These are phyloP conservation scores for Erucastrum elatum DNA, from an alignment of 345 rosid genomes.

Conservation along the genomic window DNA sequence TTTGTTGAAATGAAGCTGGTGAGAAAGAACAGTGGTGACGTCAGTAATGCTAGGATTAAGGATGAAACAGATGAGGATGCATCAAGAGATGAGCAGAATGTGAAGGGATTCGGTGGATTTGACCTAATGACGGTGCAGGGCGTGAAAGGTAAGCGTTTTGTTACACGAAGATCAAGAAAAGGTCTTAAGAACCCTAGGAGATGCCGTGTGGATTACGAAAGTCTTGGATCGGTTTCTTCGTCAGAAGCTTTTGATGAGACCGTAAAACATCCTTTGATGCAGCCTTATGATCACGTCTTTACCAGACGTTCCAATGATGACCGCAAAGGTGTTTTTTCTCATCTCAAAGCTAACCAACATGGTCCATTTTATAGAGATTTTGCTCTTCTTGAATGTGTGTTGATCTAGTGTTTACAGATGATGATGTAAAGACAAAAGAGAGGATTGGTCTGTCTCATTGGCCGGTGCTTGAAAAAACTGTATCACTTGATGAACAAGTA, in stretches of 20 bases:
- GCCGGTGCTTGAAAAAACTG: slow-evolving; percentile 34
- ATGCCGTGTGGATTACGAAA: slow-evolving; percentile 25
- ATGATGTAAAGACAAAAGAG: slow-evolving; percentile 36
- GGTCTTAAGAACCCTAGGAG: slow-evolving; percentile 49
- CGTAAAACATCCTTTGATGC: slow-evolving; percentile 18
- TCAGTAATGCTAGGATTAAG: slow-evolving; percentile 33
- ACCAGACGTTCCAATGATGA: slow-evolving; percentile 20
- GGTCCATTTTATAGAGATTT: background rate
- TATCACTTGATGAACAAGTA: slow-evolving; percentile 24
- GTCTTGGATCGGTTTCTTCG: slow-evolving; percentile 41
- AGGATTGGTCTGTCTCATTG: slow-evolving; percentile 17
- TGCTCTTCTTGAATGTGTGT: background rate
- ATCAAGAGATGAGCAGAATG: slow-evolving; percentile 26
- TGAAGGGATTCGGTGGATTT: slow-evolving; percentile 17
- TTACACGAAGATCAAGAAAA: slow-evolving; percentile 39
- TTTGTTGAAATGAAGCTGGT: slow-evolving; percentile 15
- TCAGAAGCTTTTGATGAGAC: slow-evolving; percentile 40
- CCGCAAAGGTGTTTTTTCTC: slow-evolving; percentile 16
- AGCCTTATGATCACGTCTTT: slow-evolving; percentile 38
- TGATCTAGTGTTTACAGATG: slow-evolving; percentile 12
- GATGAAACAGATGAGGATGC: slow-evolving; percentile 34
- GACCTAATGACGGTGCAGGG: slow-evolving; percentile 19
- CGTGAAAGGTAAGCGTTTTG: slow-evolving; percentile 36
- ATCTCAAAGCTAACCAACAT: too few species aligned
- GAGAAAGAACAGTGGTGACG: slow-evolving; percentile 23